Conservation (phyloP, 441 rosid species). For the Populus hybrid region DNA sequence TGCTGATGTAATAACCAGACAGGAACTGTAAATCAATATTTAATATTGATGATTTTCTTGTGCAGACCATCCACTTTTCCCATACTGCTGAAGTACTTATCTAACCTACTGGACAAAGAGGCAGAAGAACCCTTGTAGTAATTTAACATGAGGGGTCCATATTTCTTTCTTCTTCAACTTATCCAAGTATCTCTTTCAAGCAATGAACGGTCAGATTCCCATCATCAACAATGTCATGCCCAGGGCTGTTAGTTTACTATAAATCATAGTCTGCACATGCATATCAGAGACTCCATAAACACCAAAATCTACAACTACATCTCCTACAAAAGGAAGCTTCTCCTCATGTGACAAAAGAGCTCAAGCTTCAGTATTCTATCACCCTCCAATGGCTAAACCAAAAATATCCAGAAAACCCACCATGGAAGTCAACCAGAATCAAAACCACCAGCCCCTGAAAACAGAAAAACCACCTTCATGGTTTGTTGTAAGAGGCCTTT, state of each 20-base stretch:
- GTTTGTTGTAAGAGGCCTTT: constrained; percentile 49
- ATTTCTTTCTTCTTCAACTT: constrained; percentile 7
- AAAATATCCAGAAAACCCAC: constrained; percentile 29
- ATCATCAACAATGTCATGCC: not conserved
- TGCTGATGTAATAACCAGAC: not conserved
- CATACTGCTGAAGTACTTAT: not conserved
- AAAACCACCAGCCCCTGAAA: constrained; percentile 27
- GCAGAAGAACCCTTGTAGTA: not conserved
- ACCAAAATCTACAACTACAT: constrained; percentile 8
- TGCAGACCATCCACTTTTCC: not conserved
- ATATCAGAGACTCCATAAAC: constrained; percentile 2
- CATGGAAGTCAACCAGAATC: constrained; percentile 30
- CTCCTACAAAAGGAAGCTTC: not conserved
- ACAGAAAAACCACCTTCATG: constrained; percentile 46
- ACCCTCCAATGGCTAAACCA: constrained; percentile 40
- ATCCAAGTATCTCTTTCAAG: constrained; percentile 12
- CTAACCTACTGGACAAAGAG: not conserved
- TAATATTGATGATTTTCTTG: not conserved
- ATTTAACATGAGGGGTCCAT: constrained; percentile 23
- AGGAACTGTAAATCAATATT: not conserved
- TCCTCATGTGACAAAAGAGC: not conserved
- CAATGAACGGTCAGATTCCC: constrained; percentile 27
- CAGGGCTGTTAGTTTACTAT: not conserved
- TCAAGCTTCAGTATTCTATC: not conserved
- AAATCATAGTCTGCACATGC: constrained; percentile 10